These are phyloP conservation scores for Aspergillus eucalypticola DNA, from an alignment of 2,329 filamentous ascomycete genomes.

Conservation along the genomic window DNA sequence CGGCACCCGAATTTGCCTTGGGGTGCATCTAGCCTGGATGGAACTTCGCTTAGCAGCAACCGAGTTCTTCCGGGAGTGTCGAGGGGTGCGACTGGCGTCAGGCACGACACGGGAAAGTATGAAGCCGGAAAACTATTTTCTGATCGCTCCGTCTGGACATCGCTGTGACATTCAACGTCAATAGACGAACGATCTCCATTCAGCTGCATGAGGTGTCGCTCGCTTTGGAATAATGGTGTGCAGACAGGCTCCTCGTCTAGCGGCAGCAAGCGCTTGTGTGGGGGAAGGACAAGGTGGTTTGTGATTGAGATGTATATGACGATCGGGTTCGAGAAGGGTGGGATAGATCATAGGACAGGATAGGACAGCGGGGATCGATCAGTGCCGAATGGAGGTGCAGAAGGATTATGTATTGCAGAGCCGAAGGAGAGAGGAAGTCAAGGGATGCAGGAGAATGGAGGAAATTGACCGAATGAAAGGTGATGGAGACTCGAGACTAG, in stretches of 20 bases:
- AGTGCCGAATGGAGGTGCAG: no score
- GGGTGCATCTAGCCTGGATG: conserved; percentile 64
- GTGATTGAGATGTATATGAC: no score
- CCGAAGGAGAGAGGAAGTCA: no score
- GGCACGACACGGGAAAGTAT: conserved; percentile 31
- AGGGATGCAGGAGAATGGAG: no score
- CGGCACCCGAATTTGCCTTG: conserved; percentile 66
- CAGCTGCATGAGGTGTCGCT: background rate
- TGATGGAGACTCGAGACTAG: no score
- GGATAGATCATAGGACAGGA: no score
- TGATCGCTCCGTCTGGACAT: conserved; percentile 44
- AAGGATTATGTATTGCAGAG: no score
- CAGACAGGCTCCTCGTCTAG: background rate
- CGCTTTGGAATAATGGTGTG: background rate
- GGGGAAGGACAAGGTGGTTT: no score
- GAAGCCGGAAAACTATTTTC: conserved; percentile 46
- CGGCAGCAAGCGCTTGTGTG: no score
- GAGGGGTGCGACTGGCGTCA: conserved; percentile 9
- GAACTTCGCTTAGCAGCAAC: conserved; percentile 54
- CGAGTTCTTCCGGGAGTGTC: conserved; percentile 49
- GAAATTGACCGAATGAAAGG: no score
- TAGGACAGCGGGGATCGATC: no score
- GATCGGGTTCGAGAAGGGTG: no score
- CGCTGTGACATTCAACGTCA: conserved; percentile 35
- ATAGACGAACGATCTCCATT: background rate